Evolutionary conservation across 495 filamentous ascomycete species (phyloP).

Genomic region (Tuber melanosporum): DNA sequence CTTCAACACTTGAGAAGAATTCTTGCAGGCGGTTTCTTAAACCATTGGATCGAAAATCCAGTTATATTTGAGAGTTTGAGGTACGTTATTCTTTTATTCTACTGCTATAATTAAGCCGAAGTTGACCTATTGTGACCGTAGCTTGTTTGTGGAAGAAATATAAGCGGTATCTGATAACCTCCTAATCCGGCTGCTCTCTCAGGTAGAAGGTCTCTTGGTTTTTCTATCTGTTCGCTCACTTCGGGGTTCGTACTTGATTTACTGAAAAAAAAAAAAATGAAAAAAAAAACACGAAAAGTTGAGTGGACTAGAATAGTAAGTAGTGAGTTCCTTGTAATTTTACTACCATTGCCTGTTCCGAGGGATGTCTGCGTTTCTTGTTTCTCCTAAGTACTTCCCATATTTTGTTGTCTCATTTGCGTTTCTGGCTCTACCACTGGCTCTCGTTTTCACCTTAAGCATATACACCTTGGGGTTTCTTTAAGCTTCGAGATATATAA

Average conservation of each 20-base stretch:
- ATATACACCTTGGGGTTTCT: background rate
- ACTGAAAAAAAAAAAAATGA: background rate
- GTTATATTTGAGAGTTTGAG: constrained; percentile 72
- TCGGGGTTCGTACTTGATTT: background rate
- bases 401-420: background rate
- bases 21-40: constrained; percentile 70
- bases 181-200: background rate
- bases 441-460: background rate
- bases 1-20: constrained; percentile 68
- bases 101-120: background rate
- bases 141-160: constrained; percentile 4
- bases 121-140: background rate
- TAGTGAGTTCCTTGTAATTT: background rate
- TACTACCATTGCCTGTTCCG: background rate
- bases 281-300: background rate
- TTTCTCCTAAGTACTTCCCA: background rate
- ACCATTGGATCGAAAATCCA: constrained; percentile 75
- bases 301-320: background rate
- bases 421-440: background rate
- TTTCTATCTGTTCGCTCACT: background rate
- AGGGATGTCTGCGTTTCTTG: background rate
- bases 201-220: background rate
- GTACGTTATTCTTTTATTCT: constrained; percentile 27
- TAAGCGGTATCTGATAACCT: background rate
- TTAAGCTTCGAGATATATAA: background rate